A percentile compares a stretch with the other conserved stretches of the same genome.
phyloP scores from a whole-genome alignment of 2,329 filamentous ascomycete species.

The Stenocarpella maydis region DNA sequence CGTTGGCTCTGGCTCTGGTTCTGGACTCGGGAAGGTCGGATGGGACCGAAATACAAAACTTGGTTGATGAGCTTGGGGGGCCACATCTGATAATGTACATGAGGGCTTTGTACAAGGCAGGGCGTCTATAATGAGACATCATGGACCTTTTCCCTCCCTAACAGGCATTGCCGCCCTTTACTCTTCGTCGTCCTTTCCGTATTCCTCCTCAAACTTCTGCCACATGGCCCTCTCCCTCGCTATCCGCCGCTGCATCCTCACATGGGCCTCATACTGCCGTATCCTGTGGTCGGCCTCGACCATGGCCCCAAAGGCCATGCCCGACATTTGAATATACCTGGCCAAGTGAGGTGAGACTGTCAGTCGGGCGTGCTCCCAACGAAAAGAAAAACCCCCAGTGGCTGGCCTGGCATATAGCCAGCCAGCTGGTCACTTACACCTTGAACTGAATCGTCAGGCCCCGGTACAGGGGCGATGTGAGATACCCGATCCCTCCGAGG shows the following conservation, averaged over 20 bases:
- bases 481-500: constrained; percentile 68
- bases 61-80: constrained; percentile 25
- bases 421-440: constrained; percentile 63
- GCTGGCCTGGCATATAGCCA: too few relatives aligned
- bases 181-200: constrained; percentile 54
- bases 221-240: constrained; percentile 72
- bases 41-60: constrained; percentile 12
- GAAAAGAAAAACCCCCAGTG: too few relatives aligned
- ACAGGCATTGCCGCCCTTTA: constrained; percentile 20
- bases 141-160: background rate
- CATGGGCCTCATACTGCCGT: constrained; percentile 69
- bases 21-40: constrained; percentile 30
- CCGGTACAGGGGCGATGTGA: constrained; percentile 75
- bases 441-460: constrained; percentile 79
- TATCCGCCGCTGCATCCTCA: constrained; percentile 71
- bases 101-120: constrained; percentile 23
- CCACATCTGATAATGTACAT: constrained; percentile 36
- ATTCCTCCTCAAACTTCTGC: constrained; percentile 72
- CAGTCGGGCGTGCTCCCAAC: background rate
- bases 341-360: constrained; percentile 17
- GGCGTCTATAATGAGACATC: constrained; percentile 28
- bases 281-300: constrained; percentile 77
- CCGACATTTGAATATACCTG: constrained; percentile 85
- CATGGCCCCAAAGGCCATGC: constrained; percentile 81
- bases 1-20: constrained; percentile 34